These are phyloP conservation scores for Crithidia expoeki DNA, from an alignment of 208 protist species.

Conservation along the genomic window DNA sequence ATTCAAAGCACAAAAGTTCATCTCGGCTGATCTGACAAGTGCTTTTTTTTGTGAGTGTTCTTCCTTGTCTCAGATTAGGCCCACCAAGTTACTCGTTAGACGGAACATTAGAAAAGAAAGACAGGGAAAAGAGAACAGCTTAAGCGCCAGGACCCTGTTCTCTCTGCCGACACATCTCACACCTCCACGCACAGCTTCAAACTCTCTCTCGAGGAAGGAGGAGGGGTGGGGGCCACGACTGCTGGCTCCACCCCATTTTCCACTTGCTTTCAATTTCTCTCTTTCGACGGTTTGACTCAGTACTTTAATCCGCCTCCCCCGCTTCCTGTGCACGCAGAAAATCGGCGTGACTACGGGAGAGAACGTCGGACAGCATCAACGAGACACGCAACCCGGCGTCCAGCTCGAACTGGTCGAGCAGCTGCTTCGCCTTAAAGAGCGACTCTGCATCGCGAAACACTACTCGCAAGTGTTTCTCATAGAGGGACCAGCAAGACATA, in stretches of 20 bases:
- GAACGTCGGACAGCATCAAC: slow-evolving; percentile 58
- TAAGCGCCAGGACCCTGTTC: neutral
- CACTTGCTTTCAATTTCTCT: neutral
- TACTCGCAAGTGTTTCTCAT: slow-evolving; percentile 60
- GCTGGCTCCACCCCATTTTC: neutral
- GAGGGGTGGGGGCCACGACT: too few relatives aligned
- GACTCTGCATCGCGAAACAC: slow-evolving; percentile 68
- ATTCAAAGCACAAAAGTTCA: too few relatives aligned
- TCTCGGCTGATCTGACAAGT: neutral
- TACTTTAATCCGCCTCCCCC: neutral
- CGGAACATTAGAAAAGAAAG: neutral
- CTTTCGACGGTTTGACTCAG: neutral
- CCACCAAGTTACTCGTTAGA: slow-evolving; percentile 18
- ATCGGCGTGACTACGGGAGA: slow-evolving; percentile 38
- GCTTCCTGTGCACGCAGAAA: slow-evolving; percentile 51
- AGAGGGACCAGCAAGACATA: slow-evolving; percentile 62
- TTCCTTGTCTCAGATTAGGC: neutral
- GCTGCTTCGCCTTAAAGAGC: slow-evolving; percentile 83
- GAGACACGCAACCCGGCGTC: slow-evolving; percentile 66
- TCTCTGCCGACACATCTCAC: neutral
- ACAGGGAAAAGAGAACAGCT: neutral
- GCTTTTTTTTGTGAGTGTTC: neutral
- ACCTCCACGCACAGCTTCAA: too few relatives aligned
- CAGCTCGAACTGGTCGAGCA: slow-evolving; percentile 84
- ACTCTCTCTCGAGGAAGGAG: too few relatives aligned